Conservation (phyloP, 495 filamentous ascomycete species). For the Penicillium diatomitis region DNA sequence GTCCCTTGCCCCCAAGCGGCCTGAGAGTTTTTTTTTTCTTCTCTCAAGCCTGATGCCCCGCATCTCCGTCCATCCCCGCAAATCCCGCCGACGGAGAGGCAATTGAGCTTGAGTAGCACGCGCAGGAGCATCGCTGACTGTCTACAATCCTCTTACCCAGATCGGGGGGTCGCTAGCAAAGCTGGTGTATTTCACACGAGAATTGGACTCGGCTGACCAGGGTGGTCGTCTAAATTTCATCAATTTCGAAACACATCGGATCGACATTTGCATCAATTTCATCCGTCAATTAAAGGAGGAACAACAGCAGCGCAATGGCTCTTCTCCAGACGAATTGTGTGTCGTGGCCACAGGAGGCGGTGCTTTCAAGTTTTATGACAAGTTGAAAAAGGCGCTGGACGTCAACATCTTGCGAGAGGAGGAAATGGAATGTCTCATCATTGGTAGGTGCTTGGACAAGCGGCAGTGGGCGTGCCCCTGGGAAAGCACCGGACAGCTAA, state of each 20-base stretch:
- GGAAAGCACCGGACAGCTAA: background rate
- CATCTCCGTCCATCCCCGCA: conserved; percentile 26
- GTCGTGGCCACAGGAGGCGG: conserved; percentile 95
- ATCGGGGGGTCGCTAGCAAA: conserved; percentile 94
- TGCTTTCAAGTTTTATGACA: conserved; percentile 91
- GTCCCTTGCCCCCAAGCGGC: conserved; percentile 32
- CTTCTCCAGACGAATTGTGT: conserved; percentile 54
- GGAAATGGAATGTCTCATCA: conserved; percentile 98
- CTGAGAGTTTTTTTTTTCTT: conserved; percentile 5
- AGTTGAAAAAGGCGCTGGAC: conserved; percentile 67
- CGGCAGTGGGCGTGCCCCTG: background rate
- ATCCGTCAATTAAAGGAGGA: conserved; percentile 74
- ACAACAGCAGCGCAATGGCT: conserved; percentile 64
- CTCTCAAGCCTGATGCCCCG: conserved; percentile 22
- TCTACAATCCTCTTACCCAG: conserved; percentile 31
- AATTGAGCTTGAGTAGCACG: background rate
- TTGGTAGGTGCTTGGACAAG: conserved; percentile 42
- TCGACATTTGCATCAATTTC: conserved; percentile 84
- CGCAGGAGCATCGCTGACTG: conserved; percentile 15
- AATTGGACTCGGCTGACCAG: conserved; percentile 64
- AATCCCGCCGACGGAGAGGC: conserved; percentile 6
- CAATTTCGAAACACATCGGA: conserved; percentile 88
- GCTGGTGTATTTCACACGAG: conserved; percentile 92
- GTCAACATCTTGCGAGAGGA: conserved; percentile 88
- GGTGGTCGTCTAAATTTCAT: conserved; percentile 91